These are phyloP conservation scores for Actinidia chinensis DNA, from an alignment of 179 eudicot genomes.

Conservation along the genomic window DNA sequence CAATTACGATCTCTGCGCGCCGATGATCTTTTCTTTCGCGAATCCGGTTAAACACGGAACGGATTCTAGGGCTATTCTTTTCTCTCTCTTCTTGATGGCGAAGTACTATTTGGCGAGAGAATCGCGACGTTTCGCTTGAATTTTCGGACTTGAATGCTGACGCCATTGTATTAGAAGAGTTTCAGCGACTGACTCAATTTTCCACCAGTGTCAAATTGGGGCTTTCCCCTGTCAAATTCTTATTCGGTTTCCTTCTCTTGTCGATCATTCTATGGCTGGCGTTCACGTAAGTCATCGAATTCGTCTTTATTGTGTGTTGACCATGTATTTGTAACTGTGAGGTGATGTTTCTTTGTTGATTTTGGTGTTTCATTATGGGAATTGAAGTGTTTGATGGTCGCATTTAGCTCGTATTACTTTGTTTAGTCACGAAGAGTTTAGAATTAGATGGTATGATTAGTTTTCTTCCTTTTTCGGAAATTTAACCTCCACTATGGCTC, in stretches of 20 bases:
- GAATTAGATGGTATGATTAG: neutral
- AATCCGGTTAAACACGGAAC: neutral
- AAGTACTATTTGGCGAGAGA: slow-evolving; percentile 10
- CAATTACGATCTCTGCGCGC: slow-evolving; percentile 4
- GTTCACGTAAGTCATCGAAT: slow-evolving; percentile 59
- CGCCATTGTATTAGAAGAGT: neutral
- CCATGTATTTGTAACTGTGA: neutral
- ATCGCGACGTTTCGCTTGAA: slow-evolving; percentile 12
- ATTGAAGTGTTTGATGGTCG: neutral
- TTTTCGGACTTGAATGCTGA: neutral
- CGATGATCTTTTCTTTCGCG: slow-evolving; percentile 9
- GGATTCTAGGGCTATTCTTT: slow-evolving; percentile 21
- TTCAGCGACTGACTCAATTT: slow-evolving; percentile 15
- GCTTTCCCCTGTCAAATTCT: slow-evolving; percentile 77
- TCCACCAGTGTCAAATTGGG: slow-evolving; percentile 48
- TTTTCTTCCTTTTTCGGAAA: neutral
- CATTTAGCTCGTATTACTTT: slow-evolving; percentile 1
- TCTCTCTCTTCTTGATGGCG: neutral
- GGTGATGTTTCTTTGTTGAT: neutral
- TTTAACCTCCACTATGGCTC: neutral
- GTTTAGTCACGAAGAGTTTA: neutral
- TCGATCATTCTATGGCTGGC: slow-evolving; percentile 80
- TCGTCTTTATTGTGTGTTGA: neutral
- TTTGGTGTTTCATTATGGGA: neutral
- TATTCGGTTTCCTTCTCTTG: slow-evolving; percentile 73